These are phyloP conservation scores for Metschnikowia proteae DNA, from an alignment of 805 yeast genomes.

Conservation along the genomic window DNA sequence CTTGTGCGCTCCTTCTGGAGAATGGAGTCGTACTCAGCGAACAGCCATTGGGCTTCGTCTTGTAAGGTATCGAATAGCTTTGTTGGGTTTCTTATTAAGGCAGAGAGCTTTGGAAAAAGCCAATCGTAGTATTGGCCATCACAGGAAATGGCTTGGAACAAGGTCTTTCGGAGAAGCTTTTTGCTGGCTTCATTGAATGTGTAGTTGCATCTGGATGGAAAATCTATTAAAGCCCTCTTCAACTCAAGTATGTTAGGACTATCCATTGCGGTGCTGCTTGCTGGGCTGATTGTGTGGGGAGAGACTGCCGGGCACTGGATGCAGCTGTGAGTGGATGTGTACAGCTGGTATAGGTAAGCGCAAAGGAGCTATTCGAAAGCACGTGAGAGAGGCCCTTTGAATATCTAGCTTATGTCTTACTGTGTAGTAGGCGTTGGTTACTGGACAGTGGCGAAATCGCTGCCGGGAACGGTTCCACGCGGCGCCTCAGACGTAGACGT, in stretches of 20 bases:
- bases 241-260: constrained; percentile 7
- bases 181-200: constrained; percentile 27
- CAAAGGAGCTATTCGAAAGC: neutral
- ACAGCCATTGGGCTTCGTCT: constrained; percentile 31
- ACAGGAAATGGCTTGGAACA: constrained; percentile 42
- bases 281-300: neutral
- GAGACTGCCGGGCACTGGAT: neutral
- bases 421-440: neutral
- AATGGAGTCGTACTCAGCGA: constrained; percentile 25
- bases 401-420: no score
- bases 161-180: constrained; percentile 36
- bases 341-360: neutral
- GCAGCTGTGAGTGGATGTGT: neutral
- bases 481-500: constrained; percentile 1
- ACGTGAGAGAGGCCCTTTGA: neutral
- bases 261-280: constrained; percentile 1
- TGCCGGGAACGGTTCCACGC: neutral
- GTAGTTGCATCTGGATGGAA: constrained; percentile 34
- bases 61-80: constrained; percentile 16
- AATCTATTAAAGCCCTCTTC: constrained; percentile 33
- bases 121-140: constrained; percentile 37
- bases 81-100: constrained; percentile 1
- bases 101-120: constrained; percentile 35
- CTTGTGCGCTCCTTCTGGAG: constrained; percentile 14
- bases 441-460: constrained; percentile 2